These are phyloP conservation scores for Polyporus tsugae DNA, from an alignment of 1,284 basidiomycete genomes.

Conservation along the genomic window DNA sequence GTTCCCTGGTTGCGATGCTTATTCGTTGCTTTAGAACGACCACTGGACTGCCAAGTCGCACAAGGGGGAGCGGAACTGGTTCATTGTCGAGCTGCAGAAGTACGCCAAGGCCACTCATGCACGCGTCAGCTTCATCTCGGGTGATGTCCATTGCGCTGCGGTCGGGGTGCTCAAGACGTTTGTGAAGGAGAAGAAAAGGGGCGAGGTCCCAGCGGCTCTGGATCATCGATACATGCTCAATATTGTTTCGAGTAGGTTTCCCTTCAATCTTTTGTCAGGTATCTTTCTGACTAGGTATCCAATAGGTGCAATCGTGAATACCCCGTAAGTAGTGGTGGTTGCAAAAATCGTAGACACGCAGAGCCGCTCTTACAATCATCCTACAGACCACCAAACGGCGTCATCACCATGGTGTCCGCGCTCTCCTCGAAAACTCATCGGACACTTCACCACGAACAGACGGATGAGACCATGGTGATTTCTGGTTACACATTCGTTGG, in stretches of 20 bases:
- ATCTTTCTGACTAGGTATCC: conserved; percentile 16
- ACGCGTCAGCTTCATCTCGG: conserved; percentile 86
- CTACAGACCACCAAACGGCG: conserved; percentile 70
- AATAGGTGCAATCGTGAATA: conserved; percentile 83
- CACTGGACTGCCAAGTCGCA: conserved; percentile 89
- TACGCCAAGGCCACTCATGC: conserved; percentile 68
- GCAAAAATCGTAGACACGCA: background rate
- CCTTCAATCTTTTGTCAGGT: background rate
- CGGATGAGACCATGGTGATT: conserved; percentile 87
- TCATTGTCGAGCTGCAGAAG: conserved; percentile 82
- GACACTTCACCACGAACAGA: conserved; percentile 76
- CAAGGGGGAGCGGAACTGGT: conserved; percentile 92
- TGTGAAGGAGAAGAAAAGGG: conserved; percentile 54
- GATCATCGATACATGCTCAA: conserved; percentile 93
- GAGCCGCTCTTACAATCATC: background rate
- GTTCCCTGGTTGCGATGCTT: background rate
- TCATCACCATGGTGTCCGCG: conserved; percentile 83
- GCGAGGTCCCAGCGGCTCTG: conserved; percentile 55
- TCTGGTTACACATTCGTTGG: background rate
- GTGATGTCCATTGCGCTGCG: conserved; percentile 91
- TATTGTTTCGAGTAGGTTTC: conserved; percentile 69
- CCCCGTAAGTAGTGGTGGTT: conserved; percentile 60
- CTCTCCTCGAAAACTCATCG: conserved; percentile 87
- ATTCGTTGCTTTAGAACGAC: conserved; percentile 65
- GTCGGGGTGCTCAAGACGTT: conserved; percentile 83